These are phyloP conservation scores for Epicoccum sorghinum DNA, from an alignment of 2,329 filamentous ascomycete species.

Conservation along the genomic window DNA sequence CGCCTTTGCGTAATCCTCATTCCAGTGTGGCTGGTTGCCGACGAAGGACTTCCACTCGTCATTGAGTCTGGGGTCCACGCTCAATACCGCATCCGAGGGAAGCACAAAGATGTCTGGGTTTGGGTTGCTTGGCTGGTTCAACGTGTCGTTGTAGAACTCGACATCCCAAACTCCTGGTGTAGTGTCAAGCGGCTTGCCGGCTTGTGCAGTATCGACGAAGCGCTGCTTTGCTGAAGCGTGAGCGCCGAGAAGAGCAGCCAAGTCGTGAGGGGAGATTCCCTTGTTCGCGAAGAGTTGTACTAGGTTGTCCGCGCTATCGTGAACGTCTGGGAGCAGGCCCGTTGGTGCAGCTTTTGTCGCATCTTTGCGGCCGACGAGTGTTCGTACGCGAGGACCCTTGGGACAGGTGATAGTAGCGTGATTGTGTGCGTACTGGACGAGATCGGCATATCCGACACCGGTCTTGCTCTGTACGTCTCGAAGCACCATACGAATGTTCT, in stretches of 20 bases:
- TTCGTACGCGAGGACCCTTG: constrained; percentile 58
- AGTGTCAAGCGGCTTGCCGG: constrained; percentile 52
- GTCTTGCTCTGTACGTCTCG: constrained; percentile 50
- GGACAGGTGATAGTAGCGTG: constrained; percentile 58
- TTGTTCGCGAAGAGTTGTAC: constrained; percentile 58
- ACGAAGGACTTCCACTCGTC: constrained; percentile 36
- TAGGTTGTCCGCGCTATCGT: constrained; percentile 50
- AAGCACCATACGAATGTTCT: constrained; percentile 49
- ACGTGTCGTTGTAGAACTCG: constrained; percentile 54
- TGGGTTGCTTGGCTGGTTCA: constrained; percentile 23
- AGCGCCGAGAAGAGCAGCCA: constrained; percentile 62
- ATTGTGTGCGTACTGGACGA: constrained; percentile 58
- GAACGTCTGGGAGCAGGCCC: constrained; percentile 54
- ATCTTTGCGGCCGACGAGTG: constrained; percentile 59
- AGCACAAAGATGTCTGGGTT: constrained; percentile 37
- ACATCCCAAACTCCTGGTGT: constrained; percentile 60
- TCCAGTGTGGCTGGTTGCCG: constrained; percentile 38
- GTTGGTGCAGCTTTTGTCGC: constrained; percentile 48
- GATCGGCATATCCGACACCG: constrained; percentile 59
- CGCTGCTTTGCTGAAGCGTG: constrained; percentile 59
- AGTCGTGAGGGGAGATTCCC: constrained; percentile 57
- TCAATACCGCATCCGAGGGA: constrained; percentile 35
- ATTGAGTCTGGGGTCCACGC: constrained; percentile 35
- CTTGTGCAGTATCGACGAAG: constrained; percentile 50
- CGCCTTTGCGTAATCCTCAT: constrained; percentile 40